Evolutionary conservation across 176 grass and related monocot species (phyloP).

Genomic region (Saccharum spontaneum): DNA sequence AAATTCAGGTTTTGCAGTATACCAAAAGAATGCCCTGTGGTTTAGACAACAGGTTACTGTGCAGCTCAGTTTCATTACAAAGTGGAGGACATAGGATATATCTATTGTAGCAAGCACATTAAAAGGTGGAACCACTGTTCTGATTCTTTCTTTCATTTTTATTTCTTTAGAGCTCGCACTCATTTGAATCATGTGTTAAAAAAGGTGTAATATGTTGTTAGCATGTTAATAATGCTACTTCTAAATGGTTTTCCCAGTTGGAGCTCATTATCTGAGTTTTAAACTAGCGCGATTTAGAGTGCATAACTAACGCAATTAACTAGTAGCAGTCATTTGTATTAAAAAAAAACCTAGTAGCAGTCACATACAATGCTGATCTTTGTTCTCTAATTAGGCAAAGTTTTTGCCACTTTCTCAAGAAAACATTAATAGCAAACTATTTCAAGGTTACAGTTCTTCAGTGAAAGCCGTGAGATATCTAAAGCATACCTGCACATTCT

Average conservation of each 20-base stretch:
- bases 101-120: slow-evolving; percentile 28
- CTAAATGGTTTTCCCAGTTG: not conserved
- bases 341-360: not conserved
- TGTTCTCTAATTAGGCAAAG: not conserved
- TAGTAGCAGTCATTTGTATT: not conserved
- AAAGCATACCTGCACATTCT: slow-evolving; percentile 30
- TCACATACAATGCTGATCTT: not conserved
- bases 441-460: not conserved
- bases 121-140: slow-evolving; percentile 31
- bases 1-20: slow-evolving; percentile 29
- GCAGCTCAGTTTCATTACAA: slow-evolving; percentile 30
- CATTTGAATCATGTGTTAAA: slow-evolving; percentile 37
- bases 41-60: slow-evolving; percentile 20
- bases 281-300: not conserved
- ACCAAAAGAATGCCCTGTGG: slow-evolving; percentile 17
- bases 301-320: slow-evolving; percentile 3
- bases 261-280: slow-evolving; percentile 18
- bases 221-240: slow-evolving; percentile 4
- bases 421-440: not conserved
- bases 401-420: not conserved
- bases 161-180: slow-evolving; percentile 37
- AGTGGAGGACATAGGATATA: slow-evolving; percentile 31
- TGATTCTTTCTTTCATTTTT: slow-evolving; percentile 30
- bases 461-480: slow-evolving; percentile 16
- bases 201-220: slow-evolving; percentile 36